Base-by-base conservation (phyloP, 129 eudicot genomes). In the Rutidosis leptorrhynchoides region DNA sequence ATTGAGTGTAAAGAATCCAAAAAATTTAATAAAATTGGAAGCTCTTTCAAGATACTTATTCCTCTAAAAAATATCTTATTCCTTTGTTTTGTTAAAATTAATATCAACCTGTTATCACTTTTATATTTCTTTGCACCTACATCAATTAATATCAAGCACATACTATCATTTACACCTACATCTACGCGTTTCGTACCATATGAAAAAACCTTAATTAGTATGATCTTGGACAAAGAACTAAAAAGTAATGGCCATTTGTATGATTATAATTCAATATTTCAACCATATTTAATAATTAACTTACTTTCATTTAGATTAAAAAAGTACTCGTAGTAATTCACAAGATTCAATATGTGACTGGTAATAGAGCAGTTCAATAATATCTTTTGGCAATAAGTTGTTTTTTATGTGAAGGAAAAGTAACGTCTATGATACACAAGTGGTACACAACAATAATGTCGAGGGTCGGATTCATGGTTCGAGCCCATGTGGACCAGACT, bases 341-440 rank as follows among this genome's bases (percentile, higher is more conserved):
- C 45, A 10, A 37, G 45, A 37, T 37, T 37, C 3, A 2, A 37
- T 11, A 37, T 37, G 45, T 37, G 45, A 37, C 45, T 2, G 4
- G 45, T 37, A 32, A 32, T 32, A 1, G 45, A 37, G 45, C 15
- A 37, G 15, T 37, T 10, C 1, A 40, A 0, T 10, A 0, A 12
- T 40, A 2, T 3, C 16, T 40, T 12, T n/a, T n/a, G n/a, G n/a
- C n/a, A 12, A 40, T 16, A 12, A 40, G 46, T 11, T 40, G 12
- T 35, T 61, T 35, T 62, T 32, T 19, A 28, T 15, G 29, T 51
- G 29, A 73, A 53, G 65, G 58, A 64, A 73, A 73, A 65, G 37
- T 45, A 23, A 22, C 61, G 72, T 65, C 52, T 53, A 40, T 40
- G 71, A 57, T 73, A 21, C 49, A 40, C 72, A 64, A 73, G 19